phyloP scores from a whole-genome alignment of 106 monocot genomes.

The Acorus calamus region DNA sequence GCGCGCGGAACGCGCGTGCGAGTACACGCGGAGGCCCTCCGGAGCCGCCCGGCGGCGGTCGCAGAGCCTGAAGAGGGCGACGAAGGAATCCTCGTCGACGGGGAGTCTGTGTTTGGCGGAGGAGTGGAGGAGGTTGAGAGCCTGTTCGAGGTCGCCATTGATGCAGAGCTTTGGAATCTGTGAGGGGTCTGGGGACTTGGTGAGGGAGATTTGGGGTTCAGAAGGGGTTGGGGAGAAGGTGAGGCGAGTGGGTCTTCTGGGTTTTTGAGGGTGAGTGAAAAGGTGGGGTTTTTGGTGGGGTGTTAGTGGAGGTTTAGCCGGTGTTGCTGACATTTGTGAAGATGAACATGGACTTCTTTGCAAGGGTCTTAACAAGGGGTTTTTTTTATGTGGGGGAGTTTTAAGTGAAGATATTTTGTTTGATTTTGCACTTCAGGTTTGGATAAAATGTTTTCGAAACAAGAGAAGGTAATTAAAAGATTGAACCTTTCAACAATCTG shows the following conservation, averaged over 20 bases:
- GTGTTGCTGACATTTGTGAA: slow-evolving; percentile 20
- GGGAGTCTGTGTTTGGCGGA: not conserved
- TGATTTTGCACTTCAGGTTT: no score
- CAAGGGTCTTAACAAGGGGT: no score
- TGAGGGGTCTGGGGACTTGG: slow-evolving; percentile 6
- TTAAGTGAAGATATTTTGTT: no score
- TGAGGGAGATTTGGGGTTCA: not conserved
- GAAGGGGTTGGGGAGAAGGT: slow-evolving; percentile 10
- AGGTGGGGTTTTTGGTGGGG: slow-evolving; percentile 5
- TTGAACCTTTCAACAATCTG: no score
- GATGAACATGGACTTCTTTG: not conserved
- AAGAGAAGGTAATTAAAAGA: no score
- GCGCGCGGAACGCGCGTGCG: slow-evolving; percentile 6
- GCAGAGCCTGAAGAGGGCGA: slow-evolving; percentile 53
- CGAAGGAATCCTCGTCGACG: slow-evolving; percentile 58
- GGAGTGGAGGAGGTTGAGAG: slow-evolving; percentile 30
- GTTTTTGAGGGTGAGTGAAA: slow-evolving; percentile 7
- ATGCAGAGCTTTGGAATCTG: slow-evolving; percentile 54
- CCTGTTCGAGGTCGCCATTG: slow-evolving; percentile 44
- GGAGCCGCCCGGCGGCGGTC: slow-evolving; percentile 27
- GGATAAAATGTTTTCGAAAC: no score
- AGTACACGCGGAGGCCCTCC: slow-evolving; percentile 31
- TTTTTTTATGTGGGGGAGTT: no score
- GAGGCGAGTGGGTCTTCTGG: slow-evolving; percentile 1
- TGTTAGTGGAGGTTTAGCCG: not conserved